Evolutionary conservation across 768 basidiomycete species (phyloP), one percentile per base, ranked within the genome.

Genomic region (Strobilomyces dryophilus): DNA sequence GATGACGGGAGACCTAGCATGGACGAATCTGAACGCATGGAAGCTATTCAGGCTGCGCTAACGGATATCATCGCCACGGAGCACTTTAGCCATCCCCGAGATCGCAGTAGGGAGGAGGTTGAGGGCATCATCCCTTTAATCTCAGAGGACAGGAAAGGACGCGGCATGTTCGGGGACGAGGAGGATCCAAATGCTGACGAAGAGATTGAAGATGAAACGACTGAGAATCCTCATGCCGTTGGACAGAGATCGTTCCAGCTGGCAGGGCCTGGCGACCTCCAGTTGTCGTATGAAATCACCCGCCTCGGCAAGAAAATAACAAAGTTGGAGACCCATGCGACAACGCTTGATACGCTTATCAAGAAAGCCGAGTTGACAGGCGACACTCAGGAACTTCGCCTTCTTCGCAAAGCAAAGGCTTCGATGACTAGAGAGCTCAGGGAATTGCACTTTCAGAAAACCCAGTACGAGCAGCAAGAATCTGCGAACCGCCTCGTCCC

Each of bases 61-160:
- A 94, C 91, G 10, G 92, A 95, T 65, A 98, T 99, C 66, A 94
- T 99, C 63, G 92, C 92, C 3, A 76, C 87, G 37, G 91, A 95
- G 36, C 78, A 81, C 49, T 70, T 69, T 49, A 54, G 56, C n/a
- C 65, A 69, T 20, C 52, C 52, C 34, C 57, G 36, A 31, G 51
- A 51, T 32, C 57, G 4, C 29, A 45, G 21, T 27, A 53, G 57
- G 52, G 58, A 53, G 24, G 24, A 67, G 97, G 97, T 31, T n/a
- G 54, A 45, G 26, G 24, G 26, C 31, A 47, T 50, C n/a, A 24
- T 47, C 27, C 45, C 56, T 41, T 57, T 50, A 3, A 45, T 46
- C 24, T 12, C 52, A 15, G 59, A 55, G 14, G 49, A 26, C 27
- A 60, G 46, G 51, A 67, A 61, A 45, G 24, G 40, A 57, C 24